Percentiles rank a stretch among this genome's conserved stretches.
Conservation (phyloP, 164 flowering plant genomes). For the Santalum album region DNA sequence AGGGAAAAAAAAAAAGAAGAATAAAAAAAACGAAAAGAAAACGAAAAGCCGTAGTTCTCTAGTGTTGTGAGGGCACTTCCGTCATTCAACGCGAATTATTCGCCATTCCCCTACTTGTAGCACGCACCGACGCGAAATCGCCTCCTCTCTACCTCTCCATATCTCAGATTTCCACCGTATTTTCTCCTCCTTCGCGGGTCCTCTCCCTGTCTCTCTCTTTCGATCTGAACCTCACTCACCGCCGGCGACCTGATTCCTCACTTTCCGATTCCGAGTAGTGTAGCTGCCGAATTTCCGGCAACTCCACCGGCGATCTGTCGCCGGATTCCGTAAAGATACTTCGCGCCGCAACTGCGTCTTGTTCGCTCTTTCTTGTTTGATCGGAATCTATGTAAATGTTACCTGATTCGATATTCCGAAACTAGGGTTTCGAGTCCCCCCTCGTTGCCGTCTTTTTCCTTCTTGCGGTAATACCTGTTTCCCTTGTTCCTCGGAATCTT, state of each 20-base stretch:
- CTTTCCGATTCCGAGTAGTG: neutral
- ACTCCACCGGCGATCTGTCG: too few relatives aligned
- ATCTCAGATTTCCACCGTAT: neutral
- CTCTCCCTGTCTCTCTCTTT: neutral
- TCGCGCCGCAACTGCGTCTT: neutral
- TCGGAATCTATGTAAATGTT: neutral
- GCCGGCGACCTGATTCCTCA: slow-evolving; percentile 4
- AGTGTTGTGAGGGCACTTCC: too few relatives aligned
- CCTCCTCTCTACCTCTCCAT: neutral
- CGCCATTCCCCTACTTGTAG: too few relatives aligned
- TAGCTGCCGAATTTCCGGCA: neutral
- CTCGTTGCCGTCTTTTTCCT: neutral
- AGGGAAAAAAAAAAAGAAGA: too few relatives aligned
- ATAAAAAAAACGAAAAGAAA: too few relatives aligned
- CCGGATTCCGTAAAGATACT: too few relatives aligned
- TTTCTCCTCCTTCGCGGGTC: neutral
- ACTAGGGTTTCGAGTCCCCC: slow-evolving; percentile 16
- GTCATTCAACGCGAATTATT: too few relatives aligned
- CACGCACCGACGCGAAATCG: too few relatives aligned
- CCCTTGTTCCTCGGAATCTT: neutral
- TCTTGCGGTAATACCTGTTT: slow-evolving; percentile 1
- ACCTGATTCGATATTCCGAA: neutral
- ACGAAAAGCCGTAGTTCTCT: too few relatives aligned
- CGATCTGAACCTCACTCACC: neutral
- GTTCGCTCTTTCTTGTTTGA: neutral